These are phyloP conservation scores for Backusella tuberculispora DNA, from an alignment of 192 early-diverging fungal genomes.

Conservation along the genomic window DNA sequence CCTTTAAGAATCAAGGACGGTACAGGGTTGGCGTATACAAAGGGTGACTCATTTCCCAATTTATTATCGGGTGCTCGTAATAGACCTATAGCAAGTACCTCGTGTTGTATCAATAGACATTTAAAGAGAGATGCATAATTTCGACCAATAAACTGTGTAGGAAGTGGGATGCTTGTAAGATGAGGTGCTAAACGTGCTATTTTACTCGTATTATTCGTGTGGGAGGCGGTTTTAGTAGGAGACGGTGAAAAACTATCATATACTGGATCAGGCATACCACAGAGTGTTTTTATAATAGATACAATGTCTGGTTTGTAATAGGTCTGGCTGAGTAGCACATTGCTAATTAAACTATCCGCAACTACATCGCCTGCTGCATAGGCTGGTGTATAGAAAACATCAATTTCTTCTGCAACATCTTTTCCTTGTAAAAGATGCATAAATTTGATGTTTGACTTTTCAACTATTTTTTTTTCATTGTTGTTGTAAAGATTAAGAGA, in stretches of 20 bases:
- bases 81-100: conserved; percentile 58
- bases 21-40: conserved; percentile 70
- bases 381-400: conserved; percentile 55
- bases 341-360: conserved; percentile 53
- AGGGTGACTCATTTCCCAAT: conserved; percentile 61
- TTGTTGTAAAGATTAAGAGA: neutral
- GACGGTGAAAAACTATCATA: neutral
- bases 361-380: conserved; percentile 69
- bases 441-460: conserved; percentile 60
- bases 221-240: neutral
- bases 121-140: conserved; percentile 56
- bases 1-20: conserved; percentile 54
- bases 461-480: conserved; percentile 6
- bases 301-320: conserved; percentile 60
- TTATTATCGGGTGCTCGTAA: conserved; percentile 45
- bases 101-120: conserved; percentile 48
- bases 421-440: conserved; percentile 47
- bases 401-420: conserved; percentile 38
- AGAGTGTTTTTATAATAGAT: conserved; percentile 60
- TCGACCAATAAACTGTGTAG: conserved; percentile 49
- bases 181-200: conserved; percentile 28
- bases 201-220: neutral
- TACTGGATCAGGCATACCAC: conserved; percentile 48
- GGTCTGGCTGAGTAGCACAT: conserved; percentile 50
- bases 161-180: conserved; percentile 47